Evolutionary conservation across 2,329 filamentous ascomycete species (phyloP).

Genomic region (Claviceps capensis): DNA sequence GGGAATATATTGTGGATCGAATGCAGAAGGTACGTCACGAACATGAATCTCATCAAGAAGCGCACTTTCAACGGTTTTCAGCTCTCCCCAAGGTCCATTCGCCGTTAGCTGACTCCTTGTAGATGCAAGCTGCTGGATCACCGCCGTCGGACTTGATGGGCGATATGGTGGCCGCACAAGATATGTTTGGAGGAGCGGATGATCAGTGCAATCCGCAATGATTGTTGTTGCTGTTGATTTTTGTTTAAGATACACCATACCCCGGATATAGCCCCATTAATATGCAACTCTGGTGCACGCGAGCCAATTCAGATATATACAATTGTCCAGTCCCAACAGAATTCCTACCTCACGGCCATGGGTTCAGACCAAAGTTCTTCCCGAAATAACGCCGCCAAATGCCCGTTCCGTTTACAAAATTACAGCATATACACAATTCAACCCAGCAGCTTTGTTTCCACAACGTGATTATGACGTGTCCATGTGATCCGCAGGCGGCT

Average conservation of each 20-base stretch:
- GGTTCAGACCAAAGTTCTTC: neutral
- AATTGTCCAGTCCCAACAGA: neutral
- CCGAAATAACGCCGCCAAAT: constrained; percentile 7
- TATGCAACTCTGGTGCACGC: constrained; percentile 2
- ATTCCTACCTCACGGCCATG: neutral
- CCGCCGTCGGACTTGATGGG: constrained; percentile 85
- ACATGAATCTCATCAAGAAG: neutral
- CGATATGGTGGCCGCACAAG: constrained; percentile 73
- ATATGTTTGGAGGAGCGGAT: constrained; percentile 47
- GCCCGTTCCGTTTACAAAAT: neutral
- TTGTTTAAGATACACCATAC: constrained; percentile 10
- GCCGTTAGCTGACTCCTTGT: neutral
- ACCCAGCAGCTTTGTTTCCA: neutral
- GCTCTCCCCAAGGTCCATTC: neutral
- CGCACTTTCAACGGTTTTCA: neutral
- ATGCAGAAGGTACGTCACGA: constrained; percentile 78
- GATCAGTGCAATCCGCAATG: constrained; percentile 51
- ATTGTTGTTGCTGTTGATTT: constrained; percentile 9
- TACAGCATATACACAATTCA: neutral
- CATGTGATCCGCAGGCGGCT: constrained; percentile 26
- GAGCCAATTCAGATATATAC: neutral
- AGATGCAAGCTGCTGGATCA: constrained; percentile 96
- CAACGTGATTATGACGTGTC: constrained; percentile 23
- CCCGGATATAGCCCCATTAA: constrained; percentile 15
- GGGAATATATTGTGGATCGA: constrained; percentile 87